Evolutionary conservation across 2,329 filamentous ascomycete genomes (phyloP), one percentile per base, ranked within the genome.

Genomic region (Aureobasidium sp.): DNA sequence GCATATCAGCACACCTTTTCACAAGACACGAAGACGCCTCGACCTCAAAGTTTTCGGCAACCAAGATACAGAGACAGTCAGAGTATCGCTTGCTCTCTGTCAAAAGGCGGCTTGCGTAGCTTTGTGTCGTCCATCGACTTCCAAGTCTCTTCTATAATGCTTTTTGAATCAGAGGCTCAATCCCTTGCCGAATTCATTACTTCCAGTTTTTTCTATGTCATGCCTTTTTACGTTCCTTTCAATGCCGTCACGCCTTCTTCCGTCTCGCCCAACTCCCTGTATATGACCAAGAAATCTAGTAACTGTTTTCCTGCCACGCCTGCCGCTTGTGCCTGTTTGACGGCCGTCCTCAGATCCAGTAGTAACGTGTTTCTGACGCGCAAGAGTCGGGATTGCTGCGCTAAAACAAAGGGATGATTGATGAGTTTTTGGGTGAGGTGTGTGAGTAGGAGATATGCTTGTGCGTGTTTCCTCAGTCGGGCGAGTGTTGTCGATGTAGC

Each of bases 341-440:
- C 72, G 5, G 84, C 84, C 44, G 82, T 82, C 62, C 82, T 84
- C 36, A 90, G 73, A 74, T 90, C 87, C 49, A 88, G 75, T 36
- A 88, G 71, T 62, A 90, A 72, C 0, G 85, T 87, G 62, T 84
- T 84, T 64, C 81, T 79, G 27, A 88, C 77, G 67, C 82, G 82
- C 41, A 77, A 71, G 61, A 88, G 72, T 55, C 87, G 76, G 5
- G 77, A 72, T 65, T 82, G 75, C 68, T 87, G 85, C 17, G 78
- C 78, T 39, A 78, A 70, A 17, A 90, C 70, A 67, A 89, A 89
- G 1, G 87, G 86, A 75, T 89, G 86, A 5, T 79, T 74, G 5
- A 77, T 70, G 60, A 87, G 72, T 9, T 76, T 76, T 31, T 77
- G 75, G 25, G 80, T 75, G 49, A 85, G 70, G 36, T 79, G 76